Percentiles rank a stretch among this genome's conserved stretches.
Evolutionary conservation across 306 rosid species (phyloP).

Genomic region (Dryas alaskensis): DNA sequence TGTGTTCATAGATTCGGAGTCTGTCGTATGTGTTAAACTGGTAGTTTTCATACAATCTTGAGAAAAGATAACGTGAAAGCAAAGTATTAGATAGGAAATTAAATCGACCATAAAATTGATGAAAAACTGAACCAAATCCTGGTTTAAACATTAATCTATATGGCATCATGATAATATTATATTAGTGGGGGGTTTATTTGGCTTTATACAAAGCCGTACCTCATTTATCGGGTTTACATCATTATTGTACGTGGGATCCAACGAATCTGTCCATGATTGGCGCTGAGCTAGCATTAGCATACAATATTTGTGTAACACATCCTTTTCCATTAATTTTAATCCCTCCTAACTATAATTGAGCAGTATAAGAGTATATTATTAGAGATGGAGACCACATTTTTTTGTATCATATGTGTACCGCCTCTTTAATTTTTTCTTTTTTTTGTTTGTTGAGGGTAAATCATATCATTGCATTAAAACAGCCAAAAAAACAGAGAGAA

Average conservation of each 20-base stretch:
- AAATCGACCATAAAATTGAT: background rate
- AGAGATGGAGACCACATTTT: too few species aligned
- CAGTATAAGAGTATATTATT: too few species aligned
- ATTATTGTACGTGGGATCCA: background rate
- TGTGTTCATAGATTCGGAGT: slow-evolving; percentile 8
- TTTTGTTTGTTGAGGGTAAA: too few species aligned
- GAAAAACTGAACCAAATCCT: background rate
- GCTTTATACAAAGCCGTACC: background rate
- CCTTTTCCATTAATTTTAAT: background rate
- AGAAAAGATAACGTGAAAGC: slow-evolving; percentile 41
- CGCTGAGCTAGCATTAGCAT: too few species aligned
- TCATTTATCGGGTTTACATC: background rate
- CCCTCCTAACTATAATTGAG: background rate
- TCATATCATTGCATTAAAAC: too few species aligned
- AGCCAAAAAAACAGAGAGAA: too few species aligned
- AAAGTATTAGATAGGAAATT: slow-evolving; percentile 19
- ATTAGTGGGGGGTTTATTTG: background rate
- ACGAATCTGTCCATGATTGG: background rate
- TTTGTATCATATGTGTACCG: too few species aligned
- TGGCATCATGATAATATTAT: too few species aligned
- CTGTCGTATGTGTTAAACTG: background rate
- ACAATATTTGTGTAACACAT: background rate
- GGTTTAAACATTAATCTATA: too few species aligned
- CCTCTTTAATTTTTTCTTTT: too few species aligned
- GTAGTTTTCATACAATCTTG: slow-evolving; percentile 17